phyloP scores from a whole-genome alignment of 2,329 filamentous ascomycete genomes.

The Fusarium poae region DNA sequence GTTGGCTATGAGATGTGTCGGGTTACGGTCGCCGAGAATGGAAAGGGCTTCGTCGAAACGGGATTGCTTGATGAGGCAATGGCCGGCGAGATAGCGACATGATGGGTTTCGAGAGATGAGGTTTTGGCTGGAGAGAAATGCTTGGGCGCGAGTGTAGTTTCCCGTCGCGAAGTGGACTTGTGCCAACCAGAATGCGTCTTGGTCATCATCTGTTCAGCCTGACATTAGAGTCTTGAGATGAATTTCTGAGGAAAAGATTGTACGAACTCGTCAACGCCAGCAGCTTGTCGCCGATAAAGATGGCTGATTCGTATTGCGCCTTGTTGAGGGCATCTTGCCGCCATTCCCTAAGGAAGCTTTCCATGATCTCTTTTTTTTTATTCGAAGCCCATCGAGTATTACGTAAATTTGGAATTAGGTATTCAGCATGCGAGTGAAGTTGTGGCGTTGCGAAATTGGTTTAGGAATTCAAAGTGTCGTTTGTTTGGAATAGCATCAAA shows the following conservation, averaged over 20 bases:
- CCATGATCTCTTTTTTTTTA: constrained; percentile 69
- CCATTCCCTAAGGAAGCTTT: constrained; percentile 94
- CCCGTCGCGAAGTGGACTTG: constrained; percentile 96
- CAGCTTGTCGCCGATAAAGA: constrained; percentile 97
- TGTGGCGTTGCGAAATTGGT: constrained; percentile 6
- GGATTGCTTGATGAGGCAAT: constrained; percentile 93
- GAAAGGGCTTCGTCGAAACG: constrained; percentile 89
- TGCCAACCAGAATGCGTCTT: constrained; percentile 97
- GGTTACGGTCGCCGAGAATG: constrained; percentile 91
- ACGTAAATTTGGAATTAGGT: neutral
- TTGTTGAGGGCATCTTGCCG: constrained; percentile 95
- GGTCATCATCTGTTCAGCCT: constrained; percentile 78
- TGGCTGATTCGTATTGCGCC: constrained; percentile 95
- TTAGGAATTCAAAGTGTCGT: constrained; percentile 8
- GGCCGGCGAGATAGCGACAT: constrained; percentile 91
- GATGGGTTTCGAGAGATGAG: constrained; percentile 84
- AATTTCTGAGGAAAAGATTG: neutral
- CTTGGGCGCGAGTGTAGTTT: constrained; percentile 92
- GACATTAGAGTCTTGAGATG: constrained; percentile 16
- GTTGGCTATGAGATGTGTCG: constrained; percentile 84
- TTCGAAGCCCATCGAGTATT: constrained; percentile 9
- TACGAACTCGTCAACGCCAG: constrained; percentile 89
- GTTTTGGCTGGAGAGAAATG: constrained; percentile 86
- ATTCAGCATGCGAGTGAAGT: neutral
- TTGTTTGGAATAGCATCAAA: constrained; percentile 34